Percentiles rank a stretch among this genome's conserved stretches.
phyloP scores from a whole-genome alignment of 306 rosid species.

The Coriaria nepalensis region DNA sequence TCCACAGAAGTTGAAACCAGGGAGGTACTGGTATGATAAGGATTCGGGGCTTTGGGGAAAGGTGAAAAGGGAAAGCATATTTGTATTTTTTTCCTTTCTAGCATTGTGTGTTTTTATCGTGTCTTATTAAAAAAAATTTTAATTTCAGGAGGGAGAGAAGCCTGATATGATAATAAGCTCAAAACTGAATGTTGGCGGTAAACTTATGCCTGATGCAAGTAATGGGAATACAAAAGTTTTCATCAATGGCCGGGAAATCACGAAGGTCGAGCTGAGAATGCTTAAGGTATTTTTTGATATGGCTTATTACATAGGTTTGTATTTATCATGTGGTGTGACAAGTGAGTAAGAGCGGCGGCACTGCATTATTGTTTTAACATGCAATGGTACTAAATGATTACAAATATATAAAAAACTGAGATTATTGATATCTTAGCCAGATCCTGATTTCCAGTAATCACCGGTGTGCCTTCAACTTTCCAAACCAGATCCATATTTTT shows the following conservation, averaged over 20 bases:
- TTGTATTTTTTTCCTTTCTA: constrained; percentile 2
- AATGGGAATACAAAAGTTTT: constrained; percentile 67
- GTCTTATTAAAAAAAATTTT: constrained; percentile 9
- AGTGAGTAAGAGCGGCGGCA: too few species aligned
- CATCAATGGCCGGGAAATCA: constrained; percentile 87
- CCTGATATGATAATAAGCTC: constrained; percentile 71
- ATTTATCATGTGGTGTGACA: too few species aligned
- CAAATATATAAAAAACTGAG: too few species aligned
- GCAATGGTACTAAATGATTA: too few species aligned
- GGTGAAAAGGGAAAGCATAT: constrained; percentile 25
- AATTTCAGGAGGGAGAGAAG: constrained; percentile 77
- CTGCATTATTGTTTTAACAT: too few species aligned
- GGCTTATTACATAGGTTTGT: too few species aligned
- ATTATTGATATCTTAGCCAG: too few species aligned
- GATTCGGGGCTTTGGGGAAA: constrained; percentile 92
- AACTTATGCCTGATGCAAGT: constrained; percentile 62
- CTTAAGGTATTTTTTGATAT: constrained; percentile 40
- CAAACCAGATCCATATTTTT: too few species aligned
- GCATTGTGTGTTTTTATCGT: not conserved
- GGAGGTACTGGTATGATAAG: constrained; percentile 89
- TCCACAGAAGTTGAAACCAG: constrained; percentile 78
- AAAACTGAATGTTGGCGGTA: constrained; percentile 72
- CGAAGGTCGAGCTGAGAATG: constrained; percentile 64
- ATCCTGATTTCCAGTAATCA: too few species aligned
- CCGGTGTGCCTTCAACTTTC: too few species aligned